A percentile compares a stretch with the other conserved stretches of the same genome.
Evolutionary conservation across 345 rosid genomes (phyloP).

Genomic region (Noccaea caerulescens): DNA sequence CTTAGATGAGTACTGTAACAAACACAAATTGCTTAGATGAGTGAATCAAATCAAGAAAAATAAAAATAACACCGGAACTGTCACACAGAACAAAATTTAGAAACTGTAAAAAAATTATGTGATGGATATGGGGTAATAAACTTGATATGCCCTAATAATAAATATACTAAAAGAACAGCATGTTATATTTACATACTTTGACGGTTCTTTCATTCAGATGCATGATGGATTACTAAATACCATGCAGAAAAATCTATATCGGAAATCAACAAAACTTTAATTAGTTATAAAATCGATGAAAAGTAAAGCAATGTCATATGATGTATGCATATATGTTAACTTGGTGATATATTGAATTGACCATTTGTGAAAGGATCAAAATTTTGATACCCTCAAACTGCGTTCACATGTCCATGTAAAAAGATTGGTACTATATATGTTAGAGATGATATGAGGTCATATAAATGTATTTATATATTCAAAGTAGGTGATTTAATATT

Average conservation of each 20-base stretch:
- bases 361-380: neutral
- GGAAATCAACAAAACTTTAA: constrained; percentile 14
- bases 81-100: no score
- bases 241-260: neutral
- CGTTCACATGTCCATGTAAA: constrained; percentile 25
- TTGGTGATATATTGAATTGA: constrained; percentile 14
- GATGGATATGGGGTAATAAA: neutral
- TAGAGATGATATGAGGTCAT: no score
- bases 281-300: neutral
- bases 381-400: constrained; percentile 17
- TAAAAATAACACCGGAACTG: neutral
- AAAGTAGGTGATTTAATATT: no score
- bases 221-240: neutral
- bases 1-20: neutral
- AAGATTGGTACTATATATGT: no score
- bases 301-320: constrained; percentile 24
- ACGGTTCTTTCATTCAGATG: neutral
- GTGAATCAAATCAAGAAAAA: neutral
- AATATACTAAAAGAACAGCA: no score
- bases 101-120: neutral
- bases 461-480: no score
- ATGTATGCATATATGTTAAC: constrained; percentile 23
- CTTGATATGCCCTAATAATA: no score
- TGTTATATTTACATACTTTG: neutral
- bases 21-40: neutral